Evolutionary conservation across 768 basidiomycete species (phyloP), one percentile per base, ranked within the genome.

Genomic region (Mycena galopus): DNA sequence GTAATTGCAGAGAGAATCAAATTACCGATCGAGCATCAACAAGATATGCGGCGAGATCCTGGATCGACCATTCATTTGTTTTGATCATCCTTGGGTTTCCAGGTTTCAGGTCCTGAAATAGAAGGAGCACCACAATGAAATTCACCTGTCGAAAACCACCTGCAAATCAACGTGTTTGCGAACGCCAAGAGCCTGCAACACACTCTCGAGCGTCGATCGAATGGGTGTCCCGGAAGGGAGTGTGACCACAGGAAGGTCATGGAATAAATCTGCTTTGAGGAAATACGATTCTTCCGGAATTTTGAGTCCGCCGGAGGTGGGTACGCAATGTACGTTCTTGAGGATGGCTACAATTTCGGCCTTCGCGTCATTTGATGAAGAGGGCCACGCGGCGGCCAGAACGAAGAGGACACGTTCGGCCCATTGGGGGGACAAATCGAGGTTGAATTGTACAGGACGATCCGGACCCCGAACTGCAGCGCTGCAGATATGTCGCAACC

Each of bases 111-210:
- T 33, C 50, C 30, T 47, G 63, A 44, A n/a, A n/a, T n/a, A n/a
- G 23, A 39, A 33, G 30, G 9, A 55, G 12, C 30, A 32, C 8
- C 10, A 39, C 8, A 30, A 8, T 11, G 12, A 50, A 2, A 75
- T 85, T 59, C 64, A 94, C 92, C 96, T 88, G 65, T 93, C 90
- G 78, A 99, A 99, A n/a, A 99, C 88, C 3, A 98, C 85, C 79
- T 98, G 96, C 2, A 98, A 86, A 71, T 98, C 94, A 9, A 98
- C 96, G 73, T 97, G 96, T 78, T 91, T 95, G 21, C 96, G 89
- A 14, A 98, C 95, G 14, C 96, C 97, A 0, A 98, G 82, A 2
- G 87, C 88, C 32, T 89, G 84, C 8, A 96, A 81, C 3, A 95
- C 80, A 73, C 89, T 92, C 78, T 97, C 96, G 74, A 95, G 78